Evolutionary conservation across 164 flowering plant genomes (phyloP), one percentile per base, ranked within the genome.

Genomic region (Berberis vulgaris): DNA sequence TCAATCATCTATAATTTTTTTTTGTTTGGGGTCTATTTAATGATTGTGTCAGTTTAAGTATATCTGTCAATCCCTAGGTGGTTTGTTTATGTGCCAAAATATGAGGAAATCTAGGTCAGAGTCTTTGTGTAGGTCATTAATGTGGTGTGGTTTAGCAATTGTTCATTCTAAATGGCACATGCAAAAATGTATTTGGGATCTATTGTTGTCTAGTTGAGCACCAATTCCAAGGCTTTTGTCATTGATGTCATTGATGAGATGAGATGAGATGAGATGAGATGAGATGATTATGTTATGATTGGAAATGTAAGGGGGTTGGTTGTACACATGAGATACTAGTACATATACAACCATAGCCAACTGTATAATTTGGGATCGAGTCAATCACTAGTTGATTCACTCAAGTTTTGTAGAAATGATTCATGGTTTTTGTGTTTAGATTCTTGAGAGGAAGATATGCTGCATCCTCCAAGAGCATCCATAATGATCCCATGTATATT

Each of bases 21-120:
- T 45, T 5, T 4, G 4, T 7, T 41, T 44, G 41, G 7, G 41
- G 3, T 13, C 6, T 38, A 41, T 43, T 53, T 3, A 11, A 47
- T 47, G 50, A 47, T 47, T 47, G 10, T 47, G 50, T 54, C 38
- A 5, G 26, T 26, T 60, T 12, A 59, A 56, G 44, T 47, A 13
- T 52, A 49, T 66, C 39, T 65, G 57, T 59, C 63, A 46, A 66
- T 66, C 69, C 69, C 63, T 12, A 66, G 41, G 49, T 7, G 11
- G 40, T 40, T 9, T 41, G 43, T 57, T 57, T 41, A 57, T 41
- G 43, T 43, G 12, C 26, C 26, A 26, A 26, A 26, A 26, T 26
- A 26, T 26, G 49, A 60, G 57, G 64, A 66, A 43, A 59, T 59
- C 54, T 58, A 58, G 58, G 50, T 49, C 13, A 13, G 43, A 43